Base-by-base conservation (phyloP, 2,329 filamentous ascomycete species). In the Aureobasidium mangrovei region DNA sequence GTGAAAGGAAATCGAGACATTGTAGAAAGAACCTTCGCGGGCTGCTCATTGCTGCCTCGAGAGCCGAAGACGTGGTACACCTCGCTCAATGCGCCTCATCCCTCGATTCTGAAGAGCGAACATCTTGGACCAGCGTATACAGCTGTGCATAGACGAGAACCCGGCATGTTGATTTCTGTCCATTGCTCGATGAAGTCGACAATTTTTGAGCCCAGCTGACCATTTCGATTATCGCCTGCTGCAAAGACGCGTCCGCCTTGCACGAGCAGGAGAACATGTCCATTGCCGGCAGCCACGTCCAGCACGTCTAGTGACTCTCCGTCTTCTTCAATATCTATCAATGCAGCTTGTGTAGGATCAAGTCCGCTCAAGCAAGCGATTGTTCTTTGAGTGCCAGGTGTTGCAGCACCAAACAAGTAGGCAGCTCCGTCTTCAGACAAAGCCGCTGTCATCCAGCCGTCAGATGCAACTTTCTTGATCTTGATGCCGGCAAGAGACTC, bases 351-450 rank as follows among this genome's bases (percentile, higher is more conserved):
- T 3, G 57, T 63, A 2, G 59, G 46, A 10, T 56, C 58, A 2
- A 54, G 49, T n/a, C 58, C 62, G 3, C 42, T 31, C n/a, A 67
- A 55, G 36, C 56, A 59, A 24, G 53, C 33, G 7, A 67, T 60
- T 2, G 41, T 40, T 7, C 58, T 40, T 12, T 64, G 58, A 7
- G 45, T 52, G 1, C 62, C 64, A 7, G 64, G 64, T 27, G 53
- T 60, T 6, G 29, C 48, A n/a, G 58, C 55, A 5, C 83, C 83
- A 82, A 83, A 86, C 27, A 78, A 63, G 61, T 86, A 86, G 2
- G 84, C 64, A 55, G 81, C 78, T 32, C 76, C 72, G 2, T 77
- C 78, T 8, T 73, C 68, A 0, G 81, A 84, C 41, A 86, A 60
- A 0, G 81, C 82, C 3, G 78, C 80, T 2, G 78, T 67, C 2